phyloP scores from a whole-genome alignment of 768 basidiomycete species.

The Termitomyces heimii region DNA sequence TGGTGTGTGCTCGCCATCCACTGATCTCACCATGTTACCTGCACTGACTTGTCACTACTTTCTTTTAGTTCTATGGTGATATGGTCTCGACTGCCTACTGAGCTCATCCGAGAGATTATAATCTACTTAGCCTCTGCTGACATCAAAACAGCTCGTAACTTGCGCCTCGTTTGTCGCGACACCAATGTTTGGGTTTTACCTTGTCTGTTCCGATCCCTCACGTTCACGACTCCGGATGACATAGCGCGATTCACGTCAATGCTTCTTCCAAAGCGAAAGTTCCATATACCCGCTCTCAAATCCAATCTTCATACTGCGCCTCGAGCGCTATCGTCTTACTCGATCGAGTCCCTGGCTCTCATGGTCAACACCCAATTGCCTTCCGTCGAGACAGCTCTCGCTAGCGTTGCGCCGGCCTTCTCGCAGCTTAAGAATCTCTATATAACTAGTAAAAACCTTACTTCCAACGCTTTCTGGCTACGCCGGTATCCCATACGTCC shows the following conservation, averaged over 20 bases:
- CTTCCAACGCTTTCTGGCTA: conserved; percentile 29
- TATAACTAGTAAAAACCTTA: conserved; percentile 26
- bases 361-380: conserved; percentile 24
- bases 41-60: not conserved
- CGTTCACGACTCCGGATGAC: conserved; percentile 21
- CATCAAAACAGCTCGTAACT: conserved; percentile 17
- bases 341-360: conserved; percentile 24
- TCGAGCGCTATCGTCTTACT: conserved; percentile 24
- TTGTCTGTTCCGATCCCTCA: conserved; percentile 23
- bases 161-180: conserved; percentile 27
- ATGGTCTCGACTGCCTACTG: conserved; percentile 27
- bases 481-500: conserved; percentile 25
- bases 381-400: conserved; percentile 27
- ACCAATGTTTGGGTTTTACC: conserved; percentile 30
- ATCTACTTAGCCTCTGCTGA: conserved; percentile 20
- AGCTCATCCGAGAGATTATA: conserved; percentile 28
- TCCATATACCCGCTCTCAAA: conserved; percentile 20
- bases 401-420: conserved; percentile 25
- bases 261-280: conserved; percentile 23
- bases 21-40: not conserved
- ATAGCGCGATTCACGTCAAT: conserved; percentile 23
- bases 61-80: not conserved
- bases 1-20: not conserved
- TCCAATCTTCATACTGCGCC: conserved; percentile 22
- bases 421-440: conserved; percentile 23